Evolutionary conservation across 2,329 filamentous ascomycete species (phyloP), one percentile per base, ranked within the genome.

Genomic region (Stagonosporopsis rhizophila): DNA sequence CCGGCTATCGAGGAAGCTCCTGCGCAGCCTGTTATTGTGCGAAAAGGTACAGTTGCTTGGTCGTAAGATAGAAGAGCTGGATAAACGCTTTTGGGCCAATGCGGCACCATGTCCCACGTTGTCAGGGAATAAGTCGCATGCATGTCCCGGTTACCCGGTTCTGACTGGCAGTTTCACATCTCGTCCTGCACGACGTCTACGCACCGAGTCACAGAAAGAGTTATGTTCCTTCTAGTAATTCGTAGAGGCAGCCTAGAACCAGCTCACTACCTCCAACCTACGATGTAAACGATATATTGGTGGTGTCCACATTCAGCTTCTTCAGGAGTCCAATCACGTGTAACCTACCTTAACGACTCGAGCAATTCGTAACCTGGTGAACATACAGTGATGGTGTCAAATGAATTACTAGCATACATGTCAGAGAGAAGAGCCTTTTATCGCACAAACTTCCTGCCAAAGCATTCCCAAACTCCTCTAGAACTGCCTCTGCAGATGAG

Each of bases 351-450:
- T n/a, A n/a, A n/a, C n/a, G n/a, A n/a, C n/a, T n/a, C n/a, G 17
- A 20, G 12, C 35, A 12, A 20, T 4, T 9, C 9, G 35, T 17
- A 35, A 2, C 35, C 9, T 11, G 14, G 17, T 38, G 35, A 38
- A 20, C 35, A 27, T 46, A 7, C 25, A 20, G 15, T 32, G 37
- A 32, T 53, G 12, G 17, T 27, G 17, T 46, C 41, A 41, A 56
- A 54, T 42, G 25, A 48, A 56, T 52, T 56, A 56, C 53, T 52
- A 56, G 47, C 42, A 37, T 56, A 56, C 53, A 56, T 14, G 52
- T 22, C 30, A 34, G 38, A 48, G 46, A 41, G 38, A 39, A 56
- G 47, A 56, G 38, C 53, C 53, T 52, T 48, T 34, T 52, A 32
- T 25, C 30, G 5, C 34, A 39, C 38, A 48, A 47, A 41, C 20